Conservation (phyloP, 73 alveolate species). For the Paramecium pentaurelia region DNA sequence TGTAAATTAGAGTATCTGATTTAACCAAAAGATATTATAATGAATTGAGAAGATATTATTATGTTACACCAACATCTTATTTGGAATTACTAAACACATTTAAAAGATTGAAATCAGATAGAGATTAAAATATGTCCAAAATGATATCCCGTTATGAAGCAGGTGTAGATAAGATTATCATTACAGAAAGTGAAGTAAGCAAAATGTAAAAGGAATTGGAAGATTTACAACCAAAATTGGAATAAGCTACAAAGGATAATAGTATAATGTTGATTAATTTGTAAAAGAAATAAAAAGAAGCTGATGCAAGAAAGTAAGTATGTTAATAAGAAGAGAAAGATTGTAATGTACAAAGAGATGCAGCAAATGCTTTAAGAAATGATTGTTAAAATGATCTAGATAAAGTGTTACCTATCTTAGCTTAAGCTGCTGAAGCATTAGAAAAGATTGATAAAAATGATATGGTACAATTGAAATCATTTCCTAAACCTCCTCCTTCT, state of each 20-base stretch:
- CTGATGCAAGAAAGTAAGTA: slow-evolving; percentile 64
- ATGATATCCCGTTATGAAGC: slow-evolving; percentile 59
- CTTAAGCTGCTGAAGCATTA: slow-evolving; percentile 95
- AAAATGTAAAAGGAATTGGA: slow-evolving; percentile 83
- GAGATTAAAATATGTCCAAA: slow-evolving; percentile 48
- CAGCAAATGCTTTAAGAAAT: slow-evolving; percentile 74
- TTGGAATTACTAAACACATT: slow-evolving; percentile 96
- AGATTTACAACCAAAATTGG: slow-evolving; percentile 86
- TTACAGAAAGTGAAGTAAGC: slow-evolving; percentile 82
- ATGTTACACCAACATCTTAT: slow-evolving; percentile 99
- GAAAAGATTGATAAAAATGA: slow-evolving; percentile 89
- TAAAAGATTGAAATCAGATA: slow-evolving; percentile 76
- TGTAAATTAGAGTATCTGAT: slow-evolving; percentile 57
- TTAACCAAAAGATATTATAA: slow-evolving; percentile 46
- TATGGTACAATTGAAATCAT: slow-evolving; percentile 66
- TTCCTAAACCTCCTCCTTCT: slow-evolving; percentile 61
- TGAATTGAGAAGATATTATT: slow-evolving; percentile 85
- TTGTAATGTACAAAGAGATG: slow-evolving; percentile 70
- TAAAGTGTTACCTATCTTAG: slow-evolving; percentile 97
- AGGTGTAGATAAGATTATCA: slow-evolving; percentile 88
- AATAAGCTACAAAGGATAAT: slow-evolving; percentile 71
- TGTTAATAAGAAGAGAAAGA: slow-evolving; percentile 65
- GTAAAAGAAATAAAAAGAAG: slow-evolving; percentile 68
- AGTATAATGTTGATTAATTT: slow-evolving; percentile 45
- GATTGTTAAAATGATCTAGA: slow-evolving; percentile 90